Conservation (phyloP, 768 basidiomycete species). For the Serendipita vermifera region DNA sequence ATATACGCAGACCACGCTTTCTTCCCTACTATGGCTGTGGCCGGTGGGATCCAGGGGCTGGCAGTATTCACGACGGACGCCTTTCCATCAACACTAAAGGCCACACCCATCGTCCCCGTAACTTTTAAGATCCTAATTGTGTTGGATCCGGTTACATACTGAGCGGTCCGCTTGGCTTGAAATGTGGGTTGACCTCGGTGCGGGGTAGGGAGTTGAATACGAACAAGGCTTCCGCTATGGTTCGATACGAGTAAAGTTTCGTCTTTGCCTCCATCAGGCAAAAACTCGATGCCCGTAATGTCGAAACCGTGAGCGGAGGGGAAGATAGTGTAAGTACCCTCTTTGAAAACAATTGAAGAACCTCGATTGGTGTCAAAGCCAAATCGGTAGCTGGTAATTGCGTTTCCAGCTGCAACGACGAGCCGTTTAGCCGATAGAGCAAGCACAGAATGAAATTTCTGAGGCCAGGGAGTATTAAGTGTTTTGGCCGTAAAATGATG, state of each 20-base stretch:
- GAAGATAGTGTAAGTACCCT: conserved; percentile 29
- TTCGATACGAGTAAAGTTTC: conserved; percentile 42
- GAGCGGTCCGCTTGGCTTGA: conserved; percentile 13
- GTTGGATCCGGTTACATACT: background rate
- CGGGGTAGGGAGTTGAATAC: conserved; percentile 26
- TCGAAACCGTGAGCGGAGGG: conserved; percentile 28
- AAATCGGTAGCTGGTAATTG: conserved; percentile 47
- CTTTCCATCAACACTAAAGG: background rate
- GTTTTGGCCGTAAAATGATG: conserved; percentile 49
- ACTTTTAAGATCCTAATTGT: background rate
- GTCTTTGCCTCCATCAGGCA: conserved; percentile 33
- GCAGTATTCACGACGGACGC: background rate
- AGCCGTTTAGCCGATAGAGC: conserved; percentile 19
- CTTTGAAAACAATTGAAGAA: conserved; percentile 26
- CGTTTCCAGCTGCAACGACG: conserved; percentile 46
- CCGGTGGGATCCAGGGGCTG: background rate
- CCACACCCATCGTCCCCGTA: background rate
- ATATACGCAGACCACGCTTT: conserved; percentile 57
- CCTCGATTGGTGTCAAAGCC: conserved; percentile 18
- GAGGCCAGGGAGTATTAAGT: conserved; percentile 44
- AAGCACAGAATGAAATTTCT: conserved; percentile 43
- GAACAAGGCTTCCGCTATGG: conserved; percentile 45
- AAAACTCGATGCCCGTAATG: conserved; percentile 43
- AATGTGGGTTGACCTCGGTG: conserved; percentile 15
- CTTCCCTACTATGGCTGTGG: background rate